Base-by-base conservation (phyloP, 2,329 filamentous ascomycete genomes). In the Alternaria ethzedia region DNA sequence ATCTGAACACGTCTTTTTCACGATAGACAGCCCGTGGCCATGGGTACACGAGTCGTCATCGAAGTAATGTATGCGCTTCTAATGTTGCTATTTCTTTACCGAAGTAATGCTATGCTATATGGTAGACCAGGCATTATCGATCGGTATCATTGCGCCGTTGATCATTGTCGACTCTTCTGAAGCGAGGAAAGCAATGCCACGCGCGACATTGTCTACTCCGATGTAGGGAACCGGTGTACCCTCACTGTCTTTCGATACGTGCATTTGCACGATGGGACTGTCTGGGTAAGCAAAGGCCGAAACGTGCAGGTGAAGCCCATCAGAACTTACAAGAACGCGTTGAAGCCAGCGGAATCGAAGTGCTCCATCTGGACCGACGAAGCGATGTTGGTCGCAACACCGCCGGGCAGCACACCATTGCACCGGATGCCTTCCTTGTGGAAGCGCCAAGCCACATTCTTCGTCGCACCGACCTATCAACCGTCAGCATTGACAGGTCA, bases 401-500 rank as follows among this genome's bases (percentile, higher is more conserved):
- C 73, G 46, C 80, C 81, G 2, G 83, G 83, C 5, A 83, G 74
- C 4, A 85, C 75, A 17, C 81, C 82, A 66, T 84, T 85, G 67
- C 82, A 84, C 8, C 83, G 75, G 52, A 85, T 83, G 9, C 80
- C 79, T 47, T 84, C 79, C 32, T 81, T 77, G 17, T 78, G 78
- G 61, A 84, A 84, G 6, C 82, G 73, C 78, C 81, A 85, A 8
- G 83, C 83, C 0, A 83, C 81, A 54, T 84, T 84, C 64, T 83
- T 84, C 4, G 83, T 85, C 9, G 82, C 81, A 10, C 83, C 83
- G 15, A 83, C 73, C 75, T 51, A 70, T 70, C 2, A 65, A 10
- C 17, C 50, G 13, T 51, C 25, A 52, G 32, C 3, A 41, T 57
- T 56, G 21, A 1, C 5, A 7, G 1, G 0, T 5, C 17, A 6